Percentiles rank a stretch among this genome's conserved stretches.
phyloP scores from a whole-genome alignment of 2,329 filamentous ascomycete genomes.

The Didymella glomerata region DNA sequence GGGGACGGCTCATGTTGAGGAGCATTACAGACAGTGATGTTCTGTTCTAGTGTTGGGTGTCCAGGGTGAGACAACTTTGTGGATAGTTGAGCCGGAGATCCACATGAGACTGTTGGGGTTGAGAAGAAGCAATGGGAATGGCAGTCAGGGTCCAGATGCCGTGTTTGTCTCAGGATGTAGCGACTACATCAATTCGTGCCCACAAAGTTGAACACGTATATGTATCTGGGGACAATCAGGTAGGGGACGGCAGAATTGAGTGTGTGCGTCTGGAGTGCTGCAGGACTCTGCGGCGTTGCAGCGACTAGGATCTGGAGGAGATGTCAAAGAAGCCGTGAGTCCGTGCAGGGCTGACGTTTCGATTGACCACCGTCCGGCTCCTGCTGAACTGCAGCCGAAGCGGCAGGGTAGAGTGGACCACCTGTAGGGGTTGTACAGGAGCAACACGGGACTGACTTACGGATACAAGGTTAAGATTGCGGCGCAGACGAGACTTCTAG shows the following conservation, averaged over 20 bases:
- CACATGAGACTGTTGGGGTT: constrained; percentile 41
- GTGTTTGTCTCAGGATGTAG: constrained; percentile 41
- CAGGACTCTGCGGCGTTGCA: constrained; percentile 45
- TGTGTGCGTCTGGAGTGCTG: constrained; percentile 47
- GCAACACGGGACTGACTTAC: constrained; percentile 41
- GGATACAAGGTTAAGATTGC: constrained; percentile 40
- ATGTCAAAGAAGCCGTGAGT: constrained; percentile 48
- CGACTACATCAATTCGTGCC: constrained; percentile 43
- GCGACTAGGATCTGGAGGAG: constrained; percentile 44
- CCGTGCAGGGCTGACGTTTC: constrained; percentile 52
- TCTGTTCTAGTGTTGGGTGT: not conserved
- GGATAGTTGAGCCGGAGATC: constrained; percentile 43
- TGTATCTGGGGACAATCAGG: constrained; percentile 39
- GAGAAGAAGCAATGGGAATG: constrained; percentile 33
- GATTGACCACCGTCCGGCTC: constrained; percentile 44
- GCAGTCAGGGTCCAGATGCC: constrained; percentile 36
- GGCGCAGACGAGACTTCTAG: constrained; percentile 41
- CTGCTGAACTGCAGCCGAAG: constrained; percentile 46
- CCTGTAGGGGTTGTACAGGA: constrained; percentile 29
- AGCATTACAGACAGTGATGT: constrained; percentile 39
- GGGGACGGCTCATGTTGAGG: constrained; percentile 82
- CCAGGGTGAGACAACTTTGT: constrained; percentile 40
- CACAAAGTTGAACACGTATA: constrained; percentile 45
- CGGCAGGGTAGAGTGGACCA: constrained; percentile 39
- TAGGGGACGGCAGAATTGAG: constrained; percentile 43